Percentiles rank a stretch among this genome's conserved stretches.
Evolutionary conservation across 371 early-diverging fungal species (phyloP).

Genomic region (Actinomucor elegans): DNA sequence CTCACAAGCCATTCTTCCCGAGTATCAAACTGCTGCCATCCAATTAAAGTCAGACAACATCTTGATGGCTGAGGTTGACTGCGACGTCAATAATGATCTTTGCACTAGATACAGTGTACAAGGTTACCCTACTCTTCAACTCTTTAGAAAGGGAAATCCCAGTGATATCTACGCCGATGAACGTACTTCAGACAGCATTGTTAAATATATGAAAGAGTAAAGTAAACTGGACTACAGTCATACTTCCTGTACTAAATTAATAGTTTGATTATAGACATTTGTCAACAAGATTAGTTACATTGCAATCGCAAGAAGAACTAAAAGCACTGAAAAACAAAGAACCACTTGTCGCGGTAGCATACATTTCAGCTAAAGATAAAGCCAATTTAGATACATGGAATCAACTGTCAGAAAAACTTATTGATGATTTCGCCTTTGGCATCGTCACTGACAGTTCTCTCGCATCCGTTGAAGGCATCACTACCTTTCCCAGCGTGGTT

Average conservation of each 20-base stretch:
- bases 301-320: constrained; percentile 32
- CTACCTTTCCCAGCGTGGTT: constrained; percentile 47
- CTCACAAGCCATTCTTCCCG: constrained; percentile 81
- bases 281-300: constrained; percentile 62
- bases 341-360: constrained; percentile 82
- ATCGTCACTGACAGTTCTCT: constrained; percentile 48
- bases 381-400: constrained; percentile 55
- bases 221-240: neutral
- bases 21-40: constrained; percentile 82
- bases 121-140: constrained; percentile 64
- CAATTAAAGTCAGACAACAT: constrained; percentile 55
- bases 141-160: constrained; percentile 17
- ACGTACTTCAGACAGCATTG: constrained; percentile 73
- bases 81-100: constrained; percentile 75
- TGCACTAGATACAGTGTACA: constrained; percentile 76
- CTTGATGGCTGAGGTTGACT: constrained; percentile 91
- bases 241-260: neutral
- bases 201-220: constrained; percentile 81
- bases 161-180: constrained; percentile 61
- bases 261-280: constrained; percentile 39
- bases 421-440: constrained; percentile 81
- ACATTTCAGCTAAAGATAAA: constrained; percentile 55
- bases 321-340: constrained; percentile 72
- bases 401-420: constrained; percentile 60
- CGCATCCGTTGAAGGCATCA: constrained; percentile 31